These are phyloP conservation scores for Paracorniculantispora psalliotae DNA, from an alignment of 2,329 filamentous ascomycete genomes.

Conservation along the genomic window DNA sequence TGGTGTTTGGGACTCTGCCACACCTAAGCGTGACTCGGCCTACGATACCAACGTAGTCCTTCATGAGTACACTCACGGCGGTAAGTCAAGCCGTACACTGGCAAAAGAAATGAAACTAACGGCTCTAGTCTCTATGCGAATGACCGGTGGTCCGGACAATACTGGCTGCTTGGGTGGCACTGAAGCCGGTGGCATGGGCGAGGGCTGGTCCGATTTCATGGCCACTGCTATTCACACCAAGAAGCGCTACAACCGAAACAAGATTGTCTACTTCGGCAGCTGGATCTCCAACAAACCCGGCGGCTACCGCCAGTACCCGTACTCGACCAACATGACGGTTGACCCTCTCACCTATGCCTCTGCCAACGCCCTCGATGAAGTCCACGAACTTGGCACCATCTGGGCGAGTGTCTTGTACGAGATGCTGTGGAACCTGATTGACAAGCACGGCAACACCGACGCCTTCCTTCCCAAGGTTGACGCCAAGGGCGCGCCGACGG, in stretches of 20 bases:
- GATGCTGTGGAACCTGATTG: constrained; percentile 53
- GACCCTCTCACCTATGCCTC: constrained; percentile 48
- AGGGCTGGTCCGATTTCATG: constrained; percentile 55
- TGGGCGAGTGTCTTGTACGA: constrained; percentile 53
- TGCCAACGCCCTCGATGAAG: constrained; percentile 31
- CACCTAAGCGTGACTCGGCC: constrained; percentile 46
- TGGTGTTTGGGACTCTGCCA: constrained; percentile 44
- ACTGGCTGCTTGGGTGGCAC: constrained; percentile 38
- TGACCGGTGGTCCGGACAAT: constrained; percentile 55
- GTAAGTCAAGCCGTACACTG: constrained; percentile 25
- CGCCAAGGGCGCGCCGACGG: constrained; percentile 41
- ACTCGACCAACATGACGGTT: constrained; percentile 44
- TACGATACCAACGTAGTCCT: constrained; percentile 58
- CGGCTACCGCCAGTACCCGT: constrained; percentile 46
- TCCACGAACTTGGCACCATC: constrained; percentile 47
- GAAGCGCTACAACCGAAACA: constrained; percentile 38
- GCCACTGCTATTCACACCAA: constrained; percentile 46
- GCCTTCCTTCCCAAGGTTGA: constrained; percentile 29
- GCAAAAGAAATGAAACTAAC: constrained; percentile 4
- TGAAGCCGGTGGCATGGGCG: constrained; percentile 54
- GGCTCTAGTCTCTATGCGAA: constrained; percentile 46
- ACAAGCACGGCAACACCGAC: constrained; percentile 48
- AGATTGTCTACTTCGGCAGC: constrained; percentile 44
- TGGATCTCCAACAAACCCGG: constrained; percentile 41
- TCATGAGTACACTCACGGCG: constrained; percentile 53